Evolutionary conservation across 2,329 filamentous ascomycete genomes (phyloP).

Genomic region (Orbilia javanica): DNA sequence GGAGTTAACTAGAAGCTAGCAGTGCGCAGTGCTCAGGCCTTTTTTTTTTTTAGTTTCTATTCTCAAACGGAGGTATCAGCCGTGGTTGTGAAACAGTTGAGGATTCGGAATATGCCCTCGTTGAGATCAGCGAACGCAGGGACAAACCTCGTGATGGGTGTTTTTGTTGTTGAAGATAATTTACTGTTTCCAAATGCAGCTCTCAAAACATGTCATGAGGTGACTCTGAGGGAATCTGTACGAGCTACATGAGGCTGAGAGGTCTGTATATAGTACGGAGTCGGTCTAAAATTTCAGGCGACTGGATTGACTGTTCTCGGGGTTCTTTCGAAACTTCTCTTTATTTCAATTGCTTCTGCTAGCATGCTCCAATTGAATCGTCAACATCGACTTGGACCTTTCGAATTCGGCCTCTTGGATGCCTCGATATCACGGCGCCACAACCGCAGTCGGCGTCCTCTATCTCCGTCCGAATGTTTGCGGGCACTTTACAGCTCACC

Average conservation of each 20-base stretch:
- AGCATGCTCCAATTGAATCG: not conserved
- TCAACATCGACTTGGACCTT: not conserved
- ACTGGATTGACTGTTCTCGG: not conserved
- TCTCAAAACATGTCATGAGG: not conserved
- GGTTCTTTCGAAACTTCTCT: not conserved
- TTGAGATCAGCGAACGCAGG: constrained; percentile 24
- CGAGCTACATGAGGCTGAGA: not conserved
- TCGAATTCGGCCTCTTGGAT: not conserved
- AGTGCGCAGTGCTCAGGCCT: not conserved
- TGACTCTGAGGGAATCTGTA: not conserved
- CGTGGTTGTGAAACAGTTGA: constrained; percentile 7
- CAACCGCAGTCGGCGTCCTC: constrained; percentile 28
- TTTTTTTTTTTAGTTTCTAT: not conserved
- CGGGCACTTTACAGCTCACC: constrained; percentile 17
- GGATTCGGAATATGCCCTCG: constrained; percentile 21
- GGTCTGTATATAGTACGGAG: constrained; percentile 1
- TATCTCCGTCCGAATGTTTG: constrained; percentile 21
- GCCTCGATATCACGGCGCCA: constrained; percentile 26
- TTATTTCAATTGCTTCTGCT: not conserved
- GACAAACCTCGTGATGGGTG: constrained; percentile 15
- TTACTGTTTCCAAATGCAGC: not conserved
- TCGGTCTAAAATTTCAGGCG: not conserved
- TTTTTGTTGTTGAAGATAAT: not conserved
- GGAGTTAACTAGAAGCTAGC: not conserved
- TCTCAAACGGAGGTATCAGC: constrained; percentile 1